Percentiles rank a stretch among this genome's conserved stretches.
Evolutionary conservation across 768 basidiomycete species (phyloP).

Genomic region (Tylopilus vinaceipallidus): DNA sequence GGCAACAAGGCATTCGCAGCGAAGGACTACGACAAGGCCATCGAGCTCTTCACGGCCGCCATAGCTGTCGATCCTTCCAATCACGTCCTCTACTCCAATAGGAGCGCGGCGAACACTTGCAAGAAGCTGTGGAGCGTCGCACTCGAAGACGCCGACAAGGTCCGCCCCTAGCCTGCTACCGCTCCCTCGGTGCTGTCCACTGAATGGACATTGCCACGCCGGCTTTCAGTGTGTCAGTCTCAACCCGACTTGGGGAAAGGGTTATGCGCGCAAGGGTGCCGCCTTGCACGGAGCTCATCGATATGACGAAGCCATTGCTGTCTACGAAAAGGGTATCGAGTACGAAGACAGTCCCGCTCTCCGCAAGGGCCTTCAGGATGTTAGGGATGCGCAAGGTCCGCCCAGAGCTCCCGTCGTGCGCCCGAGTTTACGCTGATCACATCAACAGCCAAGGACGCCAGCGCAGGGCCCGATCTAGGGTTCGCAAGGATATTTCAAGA

Average conservation of each 20-base stretch:
- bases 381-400: slow-evolving; percentile 78
- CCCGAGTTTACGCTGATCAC: slow-evolving; percentile 6
- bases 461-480: slow-evolving; percentile 48
- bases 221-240: slow-evolving; percentile 66
- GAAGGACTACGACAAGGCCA: slow-evolving; percentile 88
- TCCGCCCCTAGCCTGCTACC: slow-evolving; percentile 26
- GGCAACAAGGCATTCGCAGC: slow-evolving; percentile 96
- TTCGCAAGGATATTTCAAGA: slow-evolving; percentile 80
- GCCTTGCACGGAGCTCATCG: slow-evolving; percentile 80
- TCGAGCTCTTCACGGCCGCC: slow-evolving; percentile 78
- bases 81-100: slow-evolving; percentile 89
- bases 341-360: slow-evolving; percentile 80
- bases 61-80: slow-evolving; percentile 81
- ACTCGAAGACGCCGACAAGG: slow-evolving; percentile 88
- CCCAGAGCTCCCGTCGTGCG: background rate
- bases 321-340: slow-evolving; percentile 80
- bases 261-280: slow-evolving; percentile 89
- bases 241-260: slow-evolving; percentile 84
- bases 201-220: background rate
- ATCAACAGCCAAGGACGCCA: slow-evolving; percentile 35
- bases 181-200: slow-evolving; percentile 1
- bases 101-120: slow-evolving; percentile 88
- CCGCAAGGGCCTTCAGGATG: slow-evolving; percentile 86
- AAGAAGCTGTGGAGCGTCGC: slow-evolving; percentile 76
- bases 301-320: slow-evolving; percentile 81